Evolutionary conservation across 2,329 filamentous ascomycete species (phyloP).

Genomic region (Talaromyces amestolkiae): DNA sequence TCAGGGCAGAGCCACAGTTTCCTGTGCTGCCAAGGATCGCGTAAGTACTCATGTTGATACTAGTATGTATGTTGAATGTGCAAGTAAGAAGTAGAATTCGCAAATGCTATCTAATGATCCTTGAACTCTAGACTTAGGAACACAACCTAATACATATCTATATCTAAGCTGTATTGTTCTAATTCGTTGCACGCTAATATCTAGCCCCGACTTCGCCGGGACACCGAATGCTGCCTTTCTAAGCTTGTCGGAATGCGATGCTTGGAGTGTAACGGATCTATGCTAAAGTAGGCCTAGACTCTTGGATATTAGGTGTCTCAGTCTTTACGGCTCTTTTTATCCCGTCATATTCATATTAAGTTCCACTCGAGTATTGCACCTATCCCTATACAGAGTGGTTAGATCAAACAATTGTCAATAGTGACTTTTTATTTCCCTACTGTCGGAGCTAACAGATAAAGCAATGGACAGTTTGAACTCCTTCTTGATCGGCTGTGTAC

Average conservation of each 20-base stretch:
- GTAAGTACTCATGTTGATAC: constrained; percentile 27
- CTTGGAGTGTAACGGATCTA: background rate
- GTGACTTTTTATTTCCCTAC: background rate
- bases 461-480: background rate
- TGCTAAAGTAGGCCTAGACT: background rate
- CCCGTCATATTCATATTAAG: background rate
- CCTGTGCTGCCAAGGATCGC: constrained; percentile 47
- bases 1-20: constrained; percentile 44
- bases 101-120: background rate
- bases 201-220: background rate
- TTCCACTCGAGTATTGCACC: background rate
- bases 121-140: background rate
- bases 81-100: background rate
- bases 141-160: background rate
- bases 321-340: background rate
- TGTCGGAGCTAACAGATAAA: background rate
- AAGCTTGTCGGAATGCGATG: background rate
- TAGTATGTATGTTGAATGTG: background rate
- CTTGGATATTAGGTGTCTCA: background rate
- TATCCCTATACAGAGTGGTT: background rate
- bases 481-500: background rate
- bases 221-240: background rate
- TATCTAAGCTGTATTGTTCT: background rate
- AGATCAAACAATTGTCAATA: background rate
- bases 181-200: background rate